Conservation (phyloP, 148 eudicot genomes). For the Amaranthus cruentus region DNA sequence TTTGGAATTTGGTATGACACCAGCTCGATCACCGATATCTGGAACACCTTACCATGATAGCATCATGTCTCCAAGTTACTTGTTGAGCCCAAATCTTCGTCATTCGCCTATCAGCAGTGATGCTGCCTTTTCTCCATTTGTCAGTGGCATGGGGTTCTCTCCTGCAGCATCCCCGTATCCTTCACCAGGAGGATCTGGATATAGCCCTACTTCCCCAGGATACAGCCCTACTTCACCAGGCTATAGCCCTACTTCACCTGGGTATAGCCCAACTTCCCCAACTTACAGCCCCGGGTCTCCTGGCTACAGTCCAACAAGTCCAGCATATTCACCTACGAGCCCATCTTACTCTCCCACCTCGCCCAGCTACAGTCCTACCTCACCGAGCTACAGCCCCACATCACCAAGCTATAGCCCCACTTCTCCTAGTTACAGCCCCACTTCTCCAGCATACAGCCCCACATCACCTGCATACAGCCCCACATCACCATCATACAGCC, state of each 20-base stretch:
- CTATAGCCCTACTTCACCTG: conserved; percentile 36
- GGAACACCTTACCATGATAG: conserved; percentile 91
- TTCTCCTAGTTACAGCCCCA: conserved; percentile 40
- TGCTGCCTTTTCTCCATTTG: conserved; percentile 49
- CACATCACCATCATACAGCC: conserved; percentile 45
- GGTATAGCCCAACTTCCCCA: conserved; percentile 43
- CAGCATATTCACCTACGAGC: conserved; percentile 35
- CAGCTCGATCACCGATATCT: conserved; percentile 72
- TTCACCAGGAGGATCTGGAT: conserved; percentile 26
- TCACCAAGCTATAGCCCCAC: conserved; percentile 46
- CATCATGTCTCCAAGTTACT: conserved; percentile 80
- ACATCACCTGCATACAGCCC: conserved; percentile 51
- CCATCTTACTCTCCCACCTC: conserved; percentile 47
- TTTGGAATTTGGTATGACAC: conserved; percentile 86
- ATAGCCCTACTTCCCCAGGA: conserved; percentile 32
- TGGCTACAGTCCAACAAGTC: conserved; percentile 32
- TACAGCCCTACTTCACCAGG: conserved; percentile 36
- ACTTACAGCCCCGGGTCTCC: conserved; percentile 39
- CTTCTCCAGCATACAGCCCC: conserved; percentile 40
- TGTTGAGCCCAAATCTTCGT: conserved; percentile 72
- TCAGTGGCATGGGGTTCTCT: conserved; percentile 33
- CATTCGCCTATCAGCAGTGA: conserved; percentile 29
- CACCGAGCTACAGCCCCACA: conserved; percentile 45
- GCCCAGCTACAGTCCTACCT: conserved; percentile 43
- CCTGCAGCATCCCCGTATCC: conserved; percentile 29